A percentile compares a stretch with the other conserved stretches of the same genome.
These are phyloP conservation scores for Arabidopsis thaliana DNA, from an alignment of 345 rosid genomes.

Conservation along the genomic window DNA sequence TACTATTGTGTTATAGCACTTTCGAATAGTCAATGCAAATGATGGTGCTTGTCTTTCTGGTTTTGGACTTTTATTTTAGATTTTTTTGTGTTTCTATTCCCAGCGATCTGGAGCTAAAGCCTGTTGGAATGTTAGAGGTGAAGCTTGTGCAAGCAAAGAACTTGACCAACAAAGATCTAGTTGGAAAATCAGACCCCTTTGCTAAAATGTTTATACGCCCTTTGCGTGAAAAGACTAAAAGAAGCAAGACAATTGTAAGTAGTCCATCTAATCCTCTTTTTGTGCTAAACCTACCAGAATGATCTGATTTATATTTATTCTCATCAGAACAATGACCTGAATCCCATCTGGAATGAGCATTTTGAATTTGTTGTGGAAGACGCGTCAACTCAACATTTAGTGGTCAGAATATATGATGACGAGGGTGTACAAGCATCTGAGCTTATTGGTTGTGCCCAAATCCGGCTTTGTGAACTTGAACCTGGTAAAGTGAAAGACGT, in stretches of 20 bases:
- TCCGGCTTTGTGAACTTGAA: slow-evolving; percentile 74
- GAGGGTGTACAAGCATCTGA: slow-evolving; percentile 95
- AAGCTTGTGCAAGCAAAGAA: slow-evolving; percentile 97
- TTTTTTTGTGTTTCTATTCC: slow-evolving; percentile 42
- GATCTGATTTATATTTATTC: slow-evolving; percentile 24
- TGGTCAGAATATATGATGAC: slow-evolving; percentile 84
- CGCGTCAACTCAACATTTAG: slow-evolving; percentile 86
- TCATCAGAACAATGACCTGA: slow-evolving; percentile 86
- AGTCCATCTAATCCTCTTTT: slow-evolving; percentile 3
- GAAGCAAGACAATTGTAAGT: slow-evolving; percentile 87
- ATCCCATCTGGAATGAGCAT: slow-evolving; percentile 99
- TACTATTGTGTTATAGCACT: slow-evolving; percentile 8
- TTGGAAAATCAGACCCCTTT: slow-evolving; percentile 98
- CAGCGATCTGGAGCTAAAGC: slow-evolving; percentile 94
- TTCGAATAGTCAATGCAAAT: slow-evolving; percentile 4
- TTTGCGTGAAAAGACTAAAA: slow-evolving; percentile 71
- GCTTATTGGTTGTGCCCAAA: slow-evolving; percentile 86
- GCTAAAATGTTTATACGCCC: slow-evolving; percentile 85
- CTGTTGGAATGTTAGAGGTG: slow-evolving; percentile 90
- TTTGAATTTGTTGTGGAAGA: slow-evolving; percentile 91
- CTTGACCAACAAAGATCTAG: slow-evolving; percentile 89
- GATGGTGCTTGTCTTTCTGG: slow-evolving; percentile 14
- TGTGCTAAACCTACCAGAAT: slow-evolving; percentile 22
- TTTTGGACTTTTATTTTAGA: slow-evolving; percentile 5
- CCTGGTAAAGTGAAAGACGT: slow-evolving; percentile 99